A percentile compares a stretch with the other conserved stretches of the same genome.
Conservation (phyloP, 169 alveolate genomes). For the Amoebophrya sp. region DNA sequence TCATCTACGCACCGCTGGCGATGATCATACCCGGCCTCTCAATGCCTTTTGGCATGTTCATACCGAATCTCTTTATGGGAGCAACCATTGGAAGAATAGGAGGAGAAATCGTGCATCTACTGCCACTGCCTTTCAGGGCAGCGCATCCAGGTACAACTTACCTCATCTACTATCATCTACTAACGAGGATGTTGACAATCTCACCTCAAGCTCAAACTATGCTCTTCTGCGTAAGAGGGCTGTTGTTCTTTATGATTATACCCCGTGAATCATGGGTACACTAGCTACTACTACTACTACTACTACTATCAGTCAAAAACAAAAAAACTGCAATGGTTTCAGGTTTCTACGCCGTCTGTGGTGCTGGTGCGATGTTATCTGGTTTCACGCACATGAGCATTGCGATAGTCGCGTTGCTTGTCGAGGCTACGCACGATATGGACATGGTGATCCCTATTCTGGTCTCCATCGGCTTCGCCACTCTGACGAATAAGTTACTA, state of each 20-base stretch:
- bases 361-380: background rate
- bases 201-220: too few species aligned
- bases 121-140: background rate
- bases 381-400: background rate
- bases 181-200: too few species aligned
- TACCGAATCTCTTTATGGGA: background rate
- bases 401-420: background rate
- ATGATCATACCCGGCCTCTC: background rate
- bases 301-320: too few species aligned
- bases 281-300: too few species aligned
- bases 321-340: too few species aligned
- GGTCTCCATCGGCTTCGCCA: background rate
- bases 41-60: background rate
- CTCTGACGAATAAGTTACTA: background rate
- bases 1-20: background rate
- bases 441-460: background rate
- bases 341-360: background rate
- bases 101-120: background rate
- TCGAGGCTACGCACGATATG: background rate
- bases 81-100: background rate
- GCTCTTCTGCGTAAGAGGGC: too few species aligned
- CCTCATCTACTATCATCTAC: too few species aligned
- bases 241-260: too few species aligned
- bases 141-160: background rate
- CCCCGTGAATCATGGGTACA: too few species aligned